Base-by-base conservation (phyloP, 176 grass and related monocot genomes). In the Oryza glaberrima region DNA sequence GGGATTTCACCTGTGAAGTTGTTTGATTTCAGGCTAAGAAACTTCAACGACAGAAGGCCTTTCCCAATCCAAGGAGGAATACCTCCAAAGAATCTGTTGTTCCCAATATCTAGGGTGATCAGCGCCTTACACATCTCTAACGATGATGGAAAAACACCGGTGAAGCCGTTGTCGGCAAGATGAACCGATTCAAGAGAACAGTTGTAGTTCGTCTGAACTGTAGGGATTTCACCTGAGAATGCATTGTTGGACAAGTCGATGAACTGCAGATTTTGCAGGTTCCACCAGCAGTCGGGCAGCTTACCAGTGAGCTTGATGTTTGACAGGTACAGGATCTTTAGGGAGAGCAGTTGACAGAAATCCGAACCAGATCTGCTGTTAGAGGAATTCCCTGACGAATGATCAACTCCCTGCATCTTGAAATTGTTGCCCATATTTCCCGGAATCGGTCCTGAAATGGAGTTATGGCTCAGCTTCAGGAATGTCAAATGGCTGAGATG, bases 241-340 rank as follows among this genome's bases (percentile, higher is more conserved):
- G 81, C 52, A 40, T 97, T 97, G 74, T 84, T 41, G 78, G 86
- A 91, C 3, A 97, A 46, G 79, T 92, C 90, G 79, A 98, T 74
- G 67, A 91, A 88, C 52, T 90, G 70, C 68, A 93, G 46, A 9
- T 12, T 61, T 41, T 84, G 46, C 69, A 86, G 58, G 13, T 93
- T 48, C 84, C 90, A 87, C 88, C 87, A 93, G 77, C 88, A 93
- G 54, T 82, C 68, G 0, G 92, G 95, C 13, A 93, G 78, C 76
- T 88, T 49, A 13, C 92, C 86, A 2, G 82, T 91, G 30, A 97
- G 44, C 3, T 20, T n/a, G 88, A 94, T 98, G 45, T 88, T 93
- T 34, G 92, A 95, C 26, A 98, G 84, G 86, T 95, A 91, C 16
- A 95, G 76, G 14, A 90, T 64, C 85, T 83, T 40, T 17, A 95